A percentile compares a stretch with the other conserved stretches of the same genome.
phyloP scores from a whole-genome alignment of 2,329 filamentous ascomycete genomes.

The Rutstroemia sp. region DNA sequence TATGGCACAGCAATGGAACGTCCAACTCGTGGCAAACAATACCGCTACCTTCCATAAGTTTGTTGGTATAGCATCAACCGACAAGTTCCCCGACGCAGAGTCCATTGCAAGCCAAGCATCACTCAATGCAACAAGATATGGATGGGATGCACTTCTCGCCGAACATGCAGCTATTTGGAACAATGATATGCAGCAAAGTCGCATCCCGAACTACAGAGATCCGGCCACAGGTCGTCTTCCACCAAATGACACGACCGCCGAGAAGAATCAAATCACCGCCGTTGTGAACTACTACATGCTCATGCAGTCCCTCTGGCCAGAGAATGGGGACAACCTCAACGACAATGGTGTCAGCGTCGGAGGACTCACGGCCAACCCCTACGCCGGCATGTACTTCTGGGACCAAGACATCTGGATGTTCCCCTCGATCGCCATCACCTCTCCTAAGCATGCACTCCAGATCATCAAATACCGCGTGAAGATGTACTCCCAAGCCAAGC shows the following conservation, averaged over 20 bases:
- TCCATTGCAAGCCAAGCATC: slow-evolving; percentile 34
- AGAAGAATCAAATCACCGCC: slow-evolving; percentile 37
- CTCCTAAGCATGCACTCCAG: slow-evolving; percentile 52
- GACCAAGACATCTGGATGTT: slow-evolving; percentile 23
- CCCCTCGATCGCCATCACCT: slow-evolving; percentile 51
- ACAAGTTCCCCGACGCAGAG: slow-evolving; percentile 50
- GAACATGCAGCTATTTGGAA: slow-evolving; percentile 14
- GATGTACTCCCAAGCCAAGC: slow-evolving; percentile 32
- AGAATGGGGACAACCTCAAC: slow-evolving; percentile 42
- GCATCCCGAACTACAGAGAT: slow-evolving; percentile 43
- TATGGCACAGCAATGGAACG: slow-evolving; percentile 47
- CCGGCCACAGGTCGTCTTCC: slow-evolving; percentile 43
- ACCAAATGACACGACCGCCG: background rate
- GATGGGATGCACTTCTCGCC: slow-evolving; percentile 7
- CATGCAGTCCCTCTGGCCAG: slow-evolving; percentile 37
- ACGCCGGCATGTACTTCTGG: slow-evolving; percentile 44
- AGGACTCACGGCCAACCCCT: slow-evolving; percentile 56
- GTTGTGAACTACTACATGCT: slow-evolving; percentile 43
- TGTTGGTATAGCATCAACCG: slow-evolving; percentile 54
- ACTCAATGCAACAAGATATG: slow-evolving; percentile 29
- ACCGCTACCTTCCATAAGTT: slow-evolving; percentile 51
- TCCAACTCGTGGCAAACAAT: slow-evolving; percentile 42
- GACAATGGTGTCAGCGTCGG: slow-evolving; percentile 55
- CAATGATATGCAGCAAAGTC: slow-evolving; percentile 25
- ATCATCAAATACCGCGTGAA: slow-evolving; percentile 55